phyloP scores from a whole-genome alignment of 805 yeast genomes.

The Spathaspora boniae region DNA sequence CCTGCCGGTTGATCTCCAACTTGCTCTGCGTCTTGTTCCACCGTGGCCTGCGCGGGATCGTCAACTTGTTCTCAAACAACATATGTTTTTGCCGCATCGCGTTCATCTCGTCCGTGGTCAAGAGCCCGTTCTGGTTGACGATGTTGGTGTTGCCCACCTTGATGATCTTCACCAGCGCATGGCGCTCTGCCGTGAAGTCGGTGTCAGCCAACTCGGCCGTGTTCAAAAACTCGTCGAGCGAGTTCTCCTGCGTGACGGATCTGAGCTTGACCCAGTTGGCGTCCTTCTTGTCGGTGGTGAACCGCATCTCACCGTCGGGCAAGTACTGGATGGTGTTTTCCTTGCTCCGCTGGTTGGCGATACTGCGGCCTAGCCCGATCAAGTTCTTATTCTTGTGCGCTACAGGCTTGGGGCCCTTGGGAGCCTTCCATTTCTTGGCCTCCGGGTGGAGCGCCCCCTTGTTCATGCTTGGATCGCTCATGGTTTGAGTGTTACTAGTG shows the following conservation, averaged over 20 bases:
- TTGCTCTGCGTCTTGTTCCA: conserved; percentile 77
- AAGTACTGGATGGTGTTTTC: conserved; percentile 68
- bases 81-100: conserved; percentile 59
- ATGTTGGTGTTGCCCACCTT: conserved; percentile 56
- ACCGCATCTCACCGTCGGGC: conserved; percentile 87
- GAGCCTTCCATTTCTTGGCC: conserved; percentile 76
- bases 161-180: conserved; percentile 78
- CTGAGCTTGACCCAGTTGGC: conserved; percentile 87
- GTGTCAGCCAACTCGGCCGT: conserved; percentile 96
- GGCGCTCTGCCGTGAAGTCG: conserved; percentile 90
- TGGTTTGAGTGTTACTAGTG: too few species aligned
- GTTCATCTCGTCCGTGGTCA: conserved; percentile 64
- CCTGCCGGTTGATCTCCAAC: conserved; percentile 76
- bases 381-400: conserved; percentile 79
- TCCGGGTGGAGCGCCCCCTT: conserved; percentile 44
- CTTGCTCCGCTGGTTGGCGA: conserved; percentile 66
- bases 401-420: conserved; percentile 90
- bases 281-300: conserved; percentile 80
- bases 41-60: conserved; percentile 88
- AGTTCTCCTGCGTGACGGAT: conserved; percentile 91
- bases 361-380: conserved; percentile 82
- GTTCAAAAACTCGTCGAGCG: conserved; percentile 88
- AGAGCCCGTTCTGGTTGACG: conserved; percentile 42
- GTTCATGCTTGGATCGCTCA: too few species aligned
- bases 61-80: conserved; percentile 65